These are phyloP conservation scores for Microcos paniculata DNA, from an alignment of 345 rosid genomes.

Conservation along the genomic window DNA sequence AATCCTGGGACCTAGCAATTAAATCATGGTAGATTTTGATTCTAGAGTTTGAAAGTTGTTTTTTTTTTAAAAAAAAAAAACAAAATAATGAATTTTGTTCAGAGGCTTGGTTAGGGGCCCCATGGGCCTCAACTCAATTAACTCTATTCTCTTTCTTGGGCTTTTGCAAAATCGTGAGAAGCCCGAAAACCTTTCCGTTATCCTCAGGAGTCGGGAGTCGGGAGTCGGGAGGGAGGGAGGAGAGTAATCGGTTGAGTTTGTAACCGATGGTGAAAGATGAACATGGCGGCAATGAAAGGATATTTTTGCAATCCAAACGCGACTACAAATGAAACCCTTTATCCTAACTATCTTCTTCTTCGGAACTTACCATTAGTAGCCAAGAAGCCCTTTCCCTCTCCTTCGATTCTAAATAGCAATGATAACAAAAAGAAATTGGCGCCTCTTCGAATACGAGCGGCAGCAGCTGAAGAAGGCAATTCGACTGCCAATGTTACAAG, in stretches of 20 bases:
- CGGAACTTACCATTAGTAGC: background rate
- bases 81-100: too few species aligned
- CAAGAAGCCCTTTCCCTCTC: background rate
- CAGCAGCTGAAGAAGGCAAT: conserved; percentile 4
- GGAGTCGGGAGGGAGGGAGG: too few species aligned
- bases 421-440: background rate
- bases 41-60: too few species aligned
- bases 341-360: background rate
- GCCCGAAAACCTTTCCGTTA: background rate
- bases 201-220: too few species aligned
- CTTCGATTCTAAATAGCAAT: background rate
- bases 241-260: too few species aligned
- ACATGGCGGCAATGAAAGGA: conserved; percentile 3
- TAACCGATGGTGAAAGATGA: conserved; percentile 4
- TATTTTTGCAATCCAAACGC: background rate
- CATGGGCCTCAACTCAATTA: too few species aligned
- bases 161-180: background rate
- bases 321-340: background rate
- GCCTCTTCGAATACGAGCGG: background rate
- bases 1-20: too few species aligned
- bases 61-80: too few species aligned
- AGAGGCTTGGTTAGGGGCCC: too few species aligned
- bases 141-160: too few species aligned
- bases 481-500: background rate
- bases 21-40: too few species aligned